A percentile compares a stretch with the other conserved stretches of the same genome.
Evolutionary conservation across 805 yeast species (phyloP).

Genomic region (Candida michaelii): DNA sequence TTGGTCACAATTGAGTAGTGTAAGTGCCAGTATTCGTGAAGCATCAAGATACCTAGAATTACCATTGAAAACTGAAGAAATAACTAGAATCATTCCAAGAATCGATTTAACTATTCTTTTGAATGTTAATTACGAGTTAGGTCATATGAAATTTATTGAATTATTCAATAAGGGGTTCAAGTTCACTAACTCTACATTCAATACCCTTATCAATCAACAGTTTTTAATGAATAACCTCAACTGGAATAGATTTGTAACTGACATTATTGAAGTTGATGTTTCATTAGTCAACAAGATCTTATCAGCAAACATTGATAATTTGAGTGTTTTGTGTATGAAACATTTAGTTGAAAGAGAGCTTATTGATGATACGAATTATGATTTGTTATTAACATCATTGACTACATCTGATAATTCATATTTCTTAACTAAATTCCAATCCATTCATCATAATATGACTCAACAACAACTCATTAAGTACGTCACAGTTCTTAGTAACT

Average conservation of each 20-base stretch:
- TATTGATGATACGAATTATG: constrained; percentile 3
- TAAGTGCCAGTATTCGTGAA: constrained; percentile 7
- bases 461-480: constrained; percentile 7
- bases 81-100: constrained; percentile 7
- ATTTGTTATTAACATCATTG: constrained; percentile 1
- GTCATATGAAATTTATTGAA: constrained; percentile 25
- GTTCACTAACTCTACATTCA: constrained; percentile 34
- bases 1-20: background rate
- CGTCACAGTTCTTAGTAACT: constrained; percentile 6
- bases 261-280: constrained; percentile 5
- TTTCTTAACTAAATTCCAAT: constrained; percentile 9
- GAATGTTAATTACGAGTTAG: constrained; percentile 26
- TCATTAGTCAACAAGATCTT: constrained; percentile 9
- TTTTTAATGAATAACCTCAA: constrained; percentile 19
- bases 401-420: constrained; percentile 10
- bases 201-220: constrained; percentile 26
- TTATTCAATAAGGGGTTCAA: constrained; percentile 29
- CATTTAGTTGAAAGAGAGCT: background rate
- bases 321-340: constrained; percentile 15
- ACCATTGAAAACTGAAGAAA: background rate
- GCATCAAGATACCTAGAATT: constrained; percentile 1
- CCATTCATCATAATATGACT: constrained; percentile 8
- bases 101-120: constrained; percentile 29
- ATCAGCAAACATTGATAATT: constrained; percentile 14
- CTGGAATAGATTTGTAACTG: constrained; percentile 9